A percentile compares a stretch with the other conserved stretches of the same genome.
Evolutionary conservation across 495 filamentous ascomycete species (phyloP).

Genomic region (Ramalina intermedia): DNA sequence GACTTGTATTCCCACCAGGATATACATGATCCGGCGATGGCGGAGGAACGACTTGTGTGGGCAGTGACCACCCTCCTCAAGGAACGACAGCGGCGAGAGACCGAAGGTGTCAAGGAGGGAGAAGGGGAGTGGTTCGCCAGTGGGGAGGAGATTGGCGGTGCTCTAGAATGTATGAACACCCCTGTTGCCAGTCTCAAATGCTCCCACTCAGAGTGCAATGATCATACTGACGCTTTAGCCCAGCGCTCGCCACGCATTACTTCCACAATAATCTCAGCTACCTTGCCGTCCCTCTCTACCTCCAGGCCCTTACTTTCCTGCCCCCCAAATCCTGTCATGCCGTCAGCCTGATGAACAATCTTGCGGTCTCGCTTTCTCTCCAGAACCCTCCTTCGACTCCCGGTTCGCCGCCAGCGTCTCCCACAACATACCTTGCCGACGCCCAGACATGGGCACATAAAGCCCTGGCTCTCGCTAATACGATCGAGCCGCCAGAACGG

Average conservation of each 20-base stretch:
- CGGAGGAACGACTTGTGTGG: constrained; percentile 62
- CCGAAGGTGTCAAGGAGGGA: constrained; percentile 43
- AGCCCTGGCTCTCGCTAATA: constrained; percentile 44
- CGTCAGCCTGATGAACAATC: constrained; percentile 48
- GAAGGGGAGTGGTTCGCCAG: constrained; percentile 64
- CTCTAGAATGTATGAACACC: constrained; percentile 44
- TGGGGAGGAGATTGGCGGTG: constrained; percentile 49
- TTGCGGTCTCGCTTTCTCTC: constrained; percentile 11
- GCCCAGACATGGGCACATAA: constrained; percentile 63
- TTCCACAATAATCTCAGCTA: constrained; percentile 51
- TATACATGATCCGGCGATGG: constrained; percentile 44
- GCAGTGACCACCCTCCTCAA: constrained; percentile 66
- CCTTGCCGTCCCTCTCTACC: constrained; percentile 73
- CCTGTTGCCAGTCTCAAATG: neutral
- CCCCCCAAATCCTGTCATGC: constrained; percentile 48
- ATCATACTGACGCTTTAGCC: neutral
- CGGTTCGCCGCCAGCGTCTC: neutral
- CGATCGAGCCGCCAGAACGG: constrained; percentile 42
- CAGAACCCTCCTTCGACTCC: constrained; percentile 7
- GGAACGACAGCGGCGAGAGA: constrained; percentile 53
- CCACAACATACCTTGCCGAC: constrained; percentile 3
- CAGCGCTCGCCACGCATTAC: constrained; percentile 59
- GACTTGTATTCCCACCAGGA: constrained; percentile 55
- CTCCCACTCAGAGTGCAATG: neutral
- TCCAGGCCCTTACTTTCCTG: constrained; percentile 59